Conservation (phyloP, 1,284 basidiomycete species). For the Ustanciosporium gigantosporum region DNA sequence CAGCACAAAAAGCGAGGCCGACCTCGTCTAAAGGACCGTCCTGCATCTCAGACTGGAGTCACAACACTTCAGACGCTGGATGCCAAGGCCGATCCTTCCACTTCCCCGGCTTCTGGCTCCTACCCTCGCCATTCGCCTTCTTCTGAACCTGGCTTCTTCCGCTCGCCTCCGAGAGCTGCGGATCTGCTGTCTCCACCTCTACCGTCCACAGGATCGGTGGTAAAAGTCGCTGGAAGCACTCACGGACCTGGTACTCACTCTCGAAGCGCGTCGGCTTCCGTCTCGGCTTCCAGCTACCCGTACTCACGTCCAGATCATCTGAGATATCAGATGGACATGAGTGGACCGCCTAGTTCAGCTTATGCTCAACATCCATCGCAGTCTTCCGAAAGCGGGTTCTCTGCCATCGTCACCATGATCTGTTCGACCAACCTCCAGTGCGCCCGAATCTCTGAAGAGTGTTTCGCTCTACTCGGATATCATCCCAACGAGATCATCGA, state of each 20-base stretch:
- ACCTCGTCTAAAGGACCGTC: constrained; percentile 44
- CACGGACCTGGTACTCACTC: constrained; percentile 16
- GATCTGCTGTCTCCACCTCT: constrained; percentile 23
- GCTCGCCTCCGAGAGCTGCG: constrained; percentile 15
- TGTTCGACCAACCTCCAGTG: constrained; percentile 46
- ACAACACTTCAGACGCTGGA: constrained; percentile 14
- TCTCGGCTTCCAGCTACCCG: constrained; percentile 40
- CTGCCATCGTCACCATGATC: constrained; percentile 41
- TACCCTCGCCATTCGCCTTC: constrained; percentile 22
- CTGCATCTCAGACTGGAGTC: constrained; percentile 21
- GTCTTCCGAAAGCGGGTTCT: constrained; percentile 2
- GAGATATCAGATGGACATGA: constrained; percentile 10
- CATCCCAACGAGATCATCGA: constrained; percentile 34
- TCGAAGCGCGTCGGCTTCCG: constrained; percentile 34
- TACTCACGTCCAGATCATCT: constrained; percentile 35
- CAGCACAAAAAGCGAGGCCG: constrained; percentile 53
- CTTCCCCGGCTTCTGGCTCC: constrained; percentile 22
- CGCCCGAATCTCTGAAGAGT: constrained; percentile 42
- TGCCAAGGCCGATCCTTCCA: constrained; percentile 19
- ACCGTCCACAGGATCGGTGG: constrained; percentile 13
- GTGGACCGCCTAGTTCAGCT: constrained; percentile 1
- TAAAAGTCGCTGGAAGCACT: constrained; percentile 19
- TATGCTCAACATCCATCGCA: neutral
- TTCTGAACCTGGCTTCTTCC: constrained; percentile 28
- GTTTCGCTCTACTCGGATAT: constrained; percentile 34